Conservation (phyloP, 345 rosid species). For the Moricandia moricandioides region DNA sequence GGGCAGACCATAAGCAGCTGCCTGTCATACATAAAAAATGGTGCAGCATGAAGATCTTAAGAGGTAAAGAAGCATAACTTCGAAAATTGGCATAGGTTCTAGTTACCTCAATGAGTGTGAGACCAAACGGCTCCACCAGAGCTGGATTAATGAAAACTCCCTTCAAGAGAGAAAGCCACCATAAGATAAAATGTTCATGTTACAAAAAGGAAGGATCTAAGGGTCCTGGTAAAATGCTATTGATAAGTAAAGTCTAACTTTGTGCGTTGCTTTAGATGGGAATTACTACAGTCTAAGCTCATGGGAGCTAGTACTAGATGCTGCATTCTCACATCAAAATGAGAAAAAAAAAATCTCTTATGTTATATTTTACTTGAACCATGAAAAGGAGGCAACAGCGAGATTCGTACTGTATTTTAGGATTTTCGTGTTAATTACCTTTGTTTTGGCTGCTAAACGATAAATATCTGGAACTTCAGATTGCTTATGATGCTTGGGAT, state of each 20-base stretch:
- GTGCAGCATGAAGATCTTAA: slow-evolving; percentile 16
- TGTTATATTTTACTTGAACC: no score
- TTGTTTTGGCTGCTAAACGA: slow-evolving; percentile 87
- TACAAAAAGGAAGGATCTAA: not conserved
- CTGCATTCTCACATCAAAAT: no score
- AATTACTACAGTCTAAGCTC: no score
- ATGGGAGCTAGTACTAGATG: no score
- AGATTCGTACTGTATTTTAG: not conserved
- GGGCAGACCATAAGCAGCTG: slow-evolving; percentile 98
- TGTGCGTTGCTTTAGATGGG: no score
- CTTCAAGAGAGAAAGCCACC: slow-evolving; percentile 38
- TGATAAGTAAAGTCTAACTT: not conserved
- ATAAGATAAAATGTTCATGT: not conserved
- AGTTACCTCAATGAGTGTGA: slow-evolving; percentile 87
- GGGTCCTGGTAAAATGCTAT: not conserved
- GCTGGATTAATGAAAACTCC: slow-evolving; percentile 99
- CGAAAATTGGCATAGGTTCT: slow-evolving; percentile 1
- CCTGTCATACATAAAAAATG: slow-evolving; percentile 46
- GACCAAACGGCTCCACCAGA: slow-evolving; percentile 94
- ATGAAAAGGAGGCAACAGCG: not conserved
- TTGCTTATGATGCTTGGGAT: slow-evolving; percentile 97
- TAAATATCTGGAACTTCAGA: slow-evolving; percentile 92
- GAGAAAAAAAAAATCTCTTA: no score
- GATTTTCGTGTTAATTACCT: slow-evolving; percentile 52
- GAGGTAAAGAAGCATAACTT: slow-evolving; percentile 44